phyloP scores from a whole-genome alignment of 768 basidiomycete genomes.

The Pleurotus salmoneostramineus region DNA sequence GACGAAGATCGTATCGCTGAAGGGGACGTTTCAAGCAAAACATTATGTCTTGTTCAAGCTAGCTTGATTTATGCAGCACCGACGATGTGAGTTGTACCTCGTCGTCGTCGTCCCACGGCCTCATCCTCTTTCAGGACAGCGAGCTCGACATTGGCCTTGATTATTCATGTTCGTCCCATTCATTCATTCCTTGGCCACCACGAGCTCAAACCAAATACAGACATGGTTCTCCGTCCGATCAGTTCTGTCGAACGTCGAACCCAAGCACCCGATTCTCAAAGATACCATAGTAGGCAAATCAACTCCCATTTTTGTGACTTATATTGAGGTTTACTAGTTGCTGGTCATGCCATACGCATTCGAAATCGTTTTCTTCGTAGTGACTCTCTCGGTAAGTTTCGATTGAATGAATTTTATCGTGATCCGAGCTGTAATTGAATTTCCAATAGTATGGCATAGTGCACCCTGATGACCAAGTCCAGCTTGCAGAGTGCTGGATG shows the following conservation, averaged over 20 bases:
- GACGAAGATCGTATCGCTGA: neutral
- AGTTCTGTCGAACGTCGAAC: neutral
- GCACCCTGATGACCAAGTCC: neutral
- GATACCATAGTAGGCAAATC: neutral
- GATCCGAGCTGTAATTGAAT: neutral
- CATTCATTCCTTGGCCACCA: neutral
- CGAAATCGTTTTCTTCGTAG: neutral
- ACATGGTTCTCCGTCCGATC: constrained; percentile 3
- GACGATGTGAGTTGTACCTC: constrained; percentile 3
- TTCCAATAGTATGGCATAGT: neutral
- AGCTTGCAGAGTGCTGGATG: constrained; percentile 2
- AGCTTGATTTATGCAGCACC: constrained; percentile 7
- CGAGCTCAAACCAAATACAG: neutral
- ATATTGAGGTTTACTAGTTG: neutral
- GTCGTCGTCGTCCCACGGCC: neutral
- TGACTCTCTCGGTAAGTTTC: neutral
- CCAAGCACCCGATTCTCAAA: neutral
- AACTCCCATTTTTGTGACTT: neutral
- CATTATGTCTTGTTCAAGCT: constrained; percentile 10
- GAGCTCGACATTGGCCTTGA: constrained; percentile 1
- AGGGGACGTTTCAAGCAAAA: neutral
- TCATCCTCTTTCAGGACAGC: neutral
- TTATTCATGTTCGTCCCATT: neutral
- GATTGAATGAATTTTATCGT: too few species aligned
- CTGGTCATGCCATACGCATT: neutral